Conservation (phyloP, 2,329 filamentous ascomycete species). For the Monosporascus sp. region DNA sequence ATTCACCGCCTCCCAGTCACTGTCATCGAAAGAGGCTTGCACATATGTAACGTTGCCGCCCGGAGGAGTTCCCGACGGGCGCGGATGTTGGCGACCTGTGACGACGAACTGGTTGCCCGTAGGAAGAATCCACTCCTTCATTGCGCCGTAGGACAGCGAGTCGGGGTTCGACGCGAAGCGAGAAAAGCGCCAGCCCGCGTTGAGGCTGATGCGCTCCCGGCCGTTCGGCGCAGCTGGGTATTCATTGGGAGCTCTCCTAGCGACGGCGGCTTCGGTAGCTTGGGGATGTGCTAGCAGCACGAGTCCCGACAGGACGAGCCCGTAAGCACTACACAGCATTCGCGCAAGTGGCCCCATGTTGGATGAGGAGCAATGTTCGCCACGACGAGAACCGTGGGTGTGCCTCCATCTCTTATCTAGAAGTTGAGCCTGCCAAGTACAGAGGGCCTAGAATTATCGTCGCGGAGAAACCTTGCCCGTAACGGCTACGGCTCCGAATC, state of each 20-base stretch:
- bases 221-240: neutral
- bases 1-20: conserved; percentile 31
- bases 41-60: conserved; percentile 22
- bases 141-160: conserved; percentile 24
- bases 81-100: conserved; percentile 17
- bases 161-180: conserved; percentile 31
- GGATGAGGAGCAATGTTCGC: neutral
- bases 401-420: neutral
- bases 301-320: neutral
- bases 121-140: conserved; percentile 30
- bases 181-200: conserved; percentile 28
- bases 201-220: conserved; percentile 29
- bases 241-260: neutral
- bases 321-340: neutral
- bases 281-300: neutral
- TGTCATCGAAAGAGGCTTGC: conserved; percentile 22
- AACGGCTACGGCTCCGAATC: neutral
- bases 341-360: neutral
- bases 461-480: neutral
- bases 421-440: neutral
- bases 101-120: conserved; percentile 25
- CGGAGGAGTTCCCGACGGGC: conserved; percentile 19
- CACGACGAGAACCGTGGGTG: neutral
- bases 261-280: neutral
- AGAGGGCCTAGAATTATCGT: neutral